Base-by-base conservation (phyloP, 2,329 filamentous ascomycete genomes). In the Metarhizium guizhouense region DNA sequence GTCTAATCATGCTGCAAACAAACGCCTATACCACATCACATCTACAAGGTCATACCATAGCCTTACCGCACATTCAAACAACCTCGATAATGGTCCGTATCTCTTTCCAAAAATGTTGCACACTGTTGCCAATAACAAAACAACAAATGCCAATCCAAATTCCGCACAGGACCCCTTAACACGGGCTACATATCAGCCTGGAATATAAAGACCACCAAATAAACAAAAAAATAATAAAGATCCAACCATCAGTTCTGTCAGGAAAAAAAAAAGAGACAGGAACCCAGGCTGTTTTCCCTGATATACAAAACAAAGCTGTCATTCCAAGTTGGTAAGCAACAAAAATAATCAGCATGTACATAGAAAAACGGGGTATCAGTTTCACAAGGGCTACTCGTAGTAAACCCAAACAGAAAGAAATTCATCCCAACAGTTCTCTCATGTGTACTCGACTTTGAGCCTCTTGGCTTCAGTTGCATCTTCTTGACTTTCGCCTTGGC, bases 401-500 rank as follows among this genome's bases (percentile, higher is more conserved):
- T 32, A 45, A 43, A 45, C 48, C 48, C n/a, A 43, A 8, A 51
- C 45, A 48, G 6, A 48, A 30, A 16, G 25, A 48, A 29, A 30
- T 48, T 30, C 20, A 48, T 48, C 45, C 14, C 45, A 48, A 20
- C 6, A 5, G 1, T 0, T 30, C 7, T 36, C 16, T 51, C 42
- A 59, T 13, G 57, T 42, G 30, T 59, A 78, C 18, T 82, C 79
- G 47, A 82, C 75, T 64, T 76, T 80, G 57, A 79, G 63, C 53
- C 80, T 72, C 67, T 83, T 84, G 8, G 76, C 62, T 30, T 83
- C 80, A n/a, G 68, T 70, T 18, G 67, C 67, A 43, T 65, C 61
- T 29, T 78, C 77, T 3, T 72, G 66, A 3, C 69, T 65, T 30
- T 80, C 77, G 8, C 67, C 66, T 2, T 71, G 66, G 2, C 71